Conservation (phyloP, 257 asterid species). For the Solanum arcanum region DNA sequence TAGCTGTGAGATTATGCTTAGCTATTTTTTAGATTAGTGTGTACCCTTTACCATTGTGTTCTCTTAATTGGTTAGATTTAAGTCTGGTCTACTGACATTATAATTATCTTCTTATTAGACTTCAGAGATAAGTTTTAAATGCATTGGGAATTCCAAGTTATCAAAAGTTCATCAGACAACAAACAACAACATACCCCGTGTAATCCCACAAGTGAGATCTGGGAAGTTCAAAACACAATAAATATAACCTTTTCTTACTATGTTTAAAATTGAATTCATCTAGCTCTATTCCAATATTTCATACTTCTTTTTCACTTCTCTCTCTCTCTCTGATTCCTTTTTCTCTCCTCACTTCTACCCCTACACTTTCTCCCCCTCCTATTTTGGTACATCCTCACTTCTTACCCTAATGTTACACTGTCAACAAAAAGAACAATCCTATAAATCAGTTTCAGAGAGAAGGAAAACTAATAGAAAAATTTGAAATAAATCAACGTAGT, state of each 20-base stretch:
- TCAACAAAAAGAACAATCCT: not conserved
- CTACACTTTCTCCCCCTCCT: not conserved
- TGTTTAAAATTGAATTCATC: not conserved
- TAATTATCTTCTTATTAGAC: not conserved
- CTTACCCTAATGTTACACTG: not conserved
- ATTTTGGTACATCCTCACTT: not conserved
- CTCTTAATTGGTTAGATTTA: not conserved
- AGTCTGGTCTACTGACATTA: not conserved
- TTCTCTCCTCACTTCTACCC: not conserved
- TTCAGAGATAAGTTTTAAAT: not conserved
- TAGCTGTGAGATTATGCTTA: not conserved
- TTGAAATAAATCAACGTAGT: not conserved
- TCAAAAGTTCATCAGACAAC: not conserved
- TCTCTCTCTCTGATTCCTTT: not conserved
- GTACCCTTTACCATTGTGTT: not conserved
- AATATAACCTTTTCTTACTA: not conserved
- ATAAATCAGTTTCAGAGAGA: not conserved
- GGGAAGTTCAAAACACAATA: not conserved
- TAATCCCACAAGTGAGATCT: not conserved
- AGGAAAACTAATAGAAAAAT: not conserved
- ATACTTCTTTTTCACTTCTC: not conserved
- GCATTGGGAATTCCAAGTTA: not conserved
- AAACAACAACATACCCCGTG: not conserved
- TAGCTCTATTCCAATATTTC: not conserved
- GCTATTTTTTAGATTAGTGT: not conserved